phyloP scores from a whole-genome alignment of 1,139 yeast species.

The Taiozyma sp. region DNA sequence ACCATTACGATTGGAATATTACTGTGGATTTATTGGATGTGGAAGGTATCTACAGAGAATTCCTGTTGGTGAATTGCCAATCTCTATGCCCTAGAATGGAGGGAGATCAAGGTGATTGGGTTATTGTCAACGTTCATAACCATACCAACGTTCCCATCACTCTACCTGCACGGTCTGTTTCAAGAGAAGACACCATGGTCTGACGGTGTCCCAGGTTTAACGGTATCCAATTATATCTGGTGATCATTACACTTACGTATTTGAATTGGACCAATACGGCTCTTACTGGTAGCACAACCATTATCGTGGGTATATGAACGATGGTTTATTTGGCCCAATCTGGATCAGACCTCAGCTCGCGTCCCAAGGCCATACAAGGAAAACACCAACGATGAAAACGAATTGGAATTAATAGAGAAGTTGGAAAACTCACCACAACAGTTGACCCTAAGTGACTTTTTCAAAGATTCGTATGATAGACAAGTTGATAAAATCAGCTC shows the following conservation, averaged over 20 bases:
- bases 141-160: conserved; percentile 27
- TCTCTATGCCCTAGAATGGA: conserved; percentile 33
- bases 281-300: conserved; percentile 38
- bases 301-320: conserved; percentile 31
- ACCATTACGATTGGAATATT: conserved; percentile 11
- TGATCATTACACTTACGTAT: conserved; percentile 26
- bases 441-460: conserved; percentile 29
- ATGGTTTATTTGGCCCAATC: conserved; percentile 33
- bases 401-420: conserved; percentile 11
- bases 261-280: conserved; percentile 32
- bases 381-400: conserved; percentile 19
- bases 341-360: conserved; percentile 26
- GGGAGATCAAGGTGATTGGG: conserved; percentile 34
- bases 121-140: conserved; percentile 29
- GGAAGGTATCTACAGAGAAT: conserved; percentile 24
- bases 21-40: conserved; percentile 17
- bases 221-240: conserved; percentile 32
- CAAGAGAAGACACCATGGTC: conserved; percentile 34
- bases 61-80: conserved; percentile 28
- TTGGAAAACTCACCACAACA: conserved; percentile 27
- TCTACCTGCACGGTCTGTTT: conserved; percentile 33
- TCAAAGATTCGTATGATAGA: conserved; percentile 28
- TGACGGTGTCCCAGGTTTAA: conserved; percentile 35
- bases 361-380: conserved; percentile 28
- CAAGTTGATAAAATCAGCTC: conserved; percentile 18